Conservation (phyloP, 176 grass and related monocot genomes). For the Oryza glumipatula region DNA sequence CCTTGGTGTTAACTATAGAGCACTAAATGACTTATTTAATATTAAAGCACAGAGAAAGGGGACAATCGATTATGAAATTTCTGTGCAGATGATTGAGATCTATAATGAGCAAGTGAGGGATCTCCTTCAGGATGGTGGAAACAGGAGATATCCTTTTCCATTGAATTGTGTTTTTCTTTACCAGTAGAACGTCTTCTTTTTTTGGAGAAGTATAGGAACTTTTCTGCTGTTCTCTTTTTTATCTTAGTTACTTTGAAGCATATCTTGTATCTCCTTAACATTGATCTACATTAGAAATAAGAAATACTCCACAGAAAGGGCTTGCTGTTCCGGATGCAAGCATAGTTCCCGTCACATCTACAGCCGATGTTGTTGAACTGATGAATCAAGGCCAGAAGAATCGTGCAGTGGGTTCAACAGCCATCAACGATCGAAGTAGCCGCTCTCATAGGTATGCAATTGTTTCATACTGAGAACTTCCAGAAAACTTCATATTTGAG, state of each 20-base stretch:
- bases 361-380: constrained; percentile 71
- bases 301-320: constrained; percentile 81
- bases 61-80: constrained; percentile 74
- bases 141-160: constrained; percentile 89
- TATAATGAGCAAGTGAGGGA: constrained; percentile 98
- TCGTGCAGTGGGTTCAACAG: constrained; percentile 68
- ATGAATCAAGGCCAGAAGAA: constrained; percentile 87
- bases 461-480: constrained; percentile 34
- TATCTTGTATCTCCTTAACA: constrained; percentile 62
- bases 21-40: constrained; percentile 88
- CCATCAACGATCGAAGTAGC: constrained; percentile 89
- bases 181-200: constrained; percentile 5
- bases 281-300: constrained; percentile 79
- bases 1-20: constrained; percentile 87
- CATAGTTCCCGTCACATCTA: constrained; percentile 64
- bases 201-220: constrained; percentile 3
- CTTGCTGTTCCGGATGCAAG: constrained; percentile 78
- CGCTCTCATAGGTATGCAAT: constrained; percentile 81
- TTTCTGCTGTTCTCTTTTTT: constrained; percentile 30
- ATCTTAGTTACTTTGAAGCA: neutral
- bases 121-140: constrained; percentile 68
- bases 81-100: constrained; percentile 98
- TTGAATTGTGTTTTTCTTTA: neutral
- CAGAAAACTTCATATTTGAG: constrained; percentile 18
- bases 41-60: constrained; percentile 66